Conservation (phyloP, 306 rosid genomes). For the Carpinus viminea region DNA sequence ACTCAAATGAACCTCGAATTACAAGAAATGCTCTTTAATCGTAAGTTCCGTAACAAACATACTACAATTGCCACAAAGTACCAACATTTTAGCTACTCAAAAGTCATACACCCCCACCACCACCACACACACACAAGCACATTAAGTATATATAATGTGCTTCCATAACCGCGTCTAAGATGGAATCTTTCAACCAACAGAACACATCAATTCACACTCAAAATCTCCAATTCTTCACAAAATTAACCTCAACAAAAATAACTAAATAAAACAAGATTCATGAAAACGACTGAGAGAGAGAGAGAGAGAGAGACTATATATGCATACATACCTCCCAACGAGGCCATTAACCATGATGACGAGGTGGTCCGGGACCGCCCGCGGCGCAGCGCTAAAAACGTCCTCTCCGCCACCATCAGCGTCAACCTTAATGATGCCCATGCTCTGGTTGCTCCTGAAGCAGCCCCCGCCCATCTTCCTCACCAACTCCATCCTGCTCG, state of each 20-base stretch:
- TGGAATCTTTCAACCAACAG: background rate
- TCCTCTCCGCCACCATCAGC: constrained; percentile 47
- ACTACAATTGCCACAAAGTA: background rate
- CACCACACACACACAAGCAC: background rate
- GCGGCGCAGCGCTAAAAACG: constrained; percentile 22
- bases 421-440: constrained; percentile 35
- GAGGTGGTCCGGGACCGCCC: constrained; percentile 54
- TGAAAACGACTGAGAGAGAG: background rate
- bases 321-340: constrained; percentile 57
- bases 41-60: background rate
- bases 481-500: constrained; percentile 41
- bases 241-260: background rate
- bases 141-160: background rate
- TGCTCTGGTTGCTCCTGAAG: constrained; percentile 25
- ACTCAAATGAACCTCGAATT: background rate
- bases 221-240: background rate
- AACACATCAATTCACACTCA: background rate
- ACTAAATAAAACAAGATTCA: background rate
- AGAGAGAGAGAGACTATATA: background rate
- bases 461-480: constrained; percentile 37
- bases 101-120: background rate
- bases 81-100: background rate
- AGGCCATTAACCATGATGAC: constrained; percentile 91
- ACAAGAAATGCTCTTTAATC: background rate
- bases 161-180: background rate